phyloP scores from a whole-genome alignment of 2,329 filamentous ascomycete species.

The Fusarium compactum region DNA sequence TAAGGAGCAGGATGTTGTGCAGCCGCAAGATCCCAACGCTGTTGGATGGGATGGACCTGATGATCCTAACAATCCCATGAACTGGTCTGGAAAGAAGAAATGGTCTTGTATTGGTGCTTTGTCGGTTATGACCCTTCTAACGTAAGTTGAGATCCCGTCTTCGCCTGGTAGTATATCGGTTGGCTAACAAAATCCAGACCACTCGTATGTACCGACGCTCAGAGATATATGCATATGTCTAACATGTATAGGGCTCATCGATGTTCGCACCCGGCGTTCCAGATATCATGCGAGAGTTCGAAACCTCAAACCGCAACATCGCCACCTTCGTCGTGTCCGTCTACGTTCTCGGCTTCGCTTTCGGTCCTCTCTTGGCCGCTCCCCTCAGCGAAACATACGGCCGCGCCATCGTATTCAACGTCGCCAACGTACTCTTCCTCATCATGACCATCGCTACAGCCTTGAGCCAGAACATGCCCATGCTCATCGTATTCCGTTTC shows the following conservation, averaged over 20 bases:
- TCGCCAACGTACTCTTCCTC: slow-evolving; percentile 65
- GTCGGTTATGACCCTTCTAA: slow-evolving; percentile 46
- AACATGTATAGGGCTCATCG: slow-evolving; percentile 43
- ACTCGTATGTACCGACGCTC: slow-evolving; percentile 27
- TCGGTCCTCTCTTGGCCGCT: slow-evolving; percentile 73
- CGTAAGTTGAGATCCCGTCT: slow-evolving; percentile 31
- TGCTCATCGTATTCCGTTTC: slow-evolving; percentile 72
- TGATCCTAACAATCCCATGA: slow-evolving; percentile 72
- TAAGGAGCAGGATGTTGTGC: background rate
- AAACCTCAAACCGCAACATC: slow-evolving; percentile 53
- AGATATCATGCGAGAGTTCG: slow-evolving; percentile 60
- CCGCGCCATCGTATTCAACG: slow-evolving; percentile 55
- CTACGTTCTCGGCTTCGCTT: slow-evolving; percentile 62
- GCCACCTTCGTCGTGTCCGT: slow-evolving; percentile 59
- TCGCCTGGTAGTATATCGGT: too few species aligned
- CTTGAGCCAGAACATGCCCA: slow-evolving; percentile 72
- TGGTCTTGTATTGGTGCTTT: slow-evolving; percentile 52
- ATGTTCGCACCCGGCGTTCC: slow-evolving; percentile 56
- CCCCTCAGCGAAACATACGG: slow-evolving; percentile 73
- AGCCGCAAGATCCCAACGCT: slow-evolving; percentile 37
- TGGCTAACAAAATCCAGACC: slow-evolving; percentile 38
- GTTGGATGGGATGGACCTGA: slow-evolving; percentile 44
- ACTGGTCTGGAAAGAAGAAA: slow-evolving; percentile 68
- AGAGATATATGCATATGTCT: background rate
- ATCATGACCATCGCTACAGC: slow-evolving; percentile 59